A percentile compares a stretch with the other conserved stretches of the same genome.
phyloP scores from a whole-genome alignment of 1,139 yeast genomes.

The Debaryomyces sp. region DNA sequence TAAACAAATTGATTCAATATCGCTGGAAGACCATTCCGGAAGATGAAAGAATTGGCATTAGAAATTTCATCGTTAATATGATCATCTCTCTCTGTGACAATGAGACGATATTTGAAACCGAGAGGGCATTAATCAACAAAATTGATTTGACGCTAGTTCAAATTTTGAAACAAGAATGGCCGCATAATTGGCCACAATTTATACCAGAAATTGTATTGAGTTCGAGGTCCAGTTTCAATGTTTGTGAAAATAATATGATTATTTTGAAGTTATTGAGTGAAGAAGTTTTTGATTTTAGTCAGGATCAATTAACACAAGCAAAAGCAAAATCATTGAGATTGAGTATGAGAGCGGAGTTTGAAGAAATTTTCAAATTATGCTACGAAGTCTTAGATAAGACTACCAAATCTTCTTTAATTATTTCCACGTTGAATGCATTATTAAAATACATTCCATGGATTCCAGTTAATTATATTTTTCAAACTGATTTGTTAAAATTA shows the following conservation, averaged over 20 bases:
- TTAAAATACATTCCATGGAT: constrained; percentile 93
- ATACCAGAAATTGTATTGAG: constrained; percentile 90
- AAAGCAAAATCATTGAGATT: constrained; percentile 81
- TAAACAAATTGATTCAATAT: constrained; percentile 86
- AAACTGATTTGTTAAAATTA: constrained; percentile 74
- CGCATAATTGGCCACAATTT: constrained; percentile 96
- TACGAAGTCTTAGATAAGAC: constrained; percentile 92
- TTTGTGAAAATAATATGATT: constrained; percentile 96
- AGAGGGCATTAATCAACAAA: constrained; percentile 85
- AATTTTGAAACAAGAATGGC: constrained; percentile 98
- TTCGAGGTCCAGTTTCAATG: constrained; percentile 83
- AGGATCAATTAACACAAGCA: constrained; percentile 96
- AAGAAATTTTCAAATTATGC: constrained; percentile 90
- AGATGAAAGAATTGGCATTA: constrained; percentile 83
- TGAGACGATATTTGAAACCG: constrained; percentile 71
- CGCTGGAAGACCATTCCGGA: constrained; percentile 93
- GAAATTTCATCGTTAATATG: constrained; percentile 90
- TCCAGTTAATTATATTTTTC: constrained; percentile 86
- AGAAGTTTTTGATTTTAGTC: constrained; percentile 93
- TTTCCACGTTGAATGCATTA: constrained; percentile 82
- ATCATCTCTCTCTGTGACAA: constrained; percentile 89
- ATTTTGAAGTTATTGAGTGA: constrained; percentile 87
- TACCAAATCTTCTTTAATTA: constrained; percentile 75
- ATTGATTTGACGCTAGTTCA: constrained; percentile 93
- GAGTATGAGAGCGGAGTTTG: constrained; percentile 87